Conservation (phyloP, 352 stramenopile species). For the Aphanomyces euteiches region DNA sequence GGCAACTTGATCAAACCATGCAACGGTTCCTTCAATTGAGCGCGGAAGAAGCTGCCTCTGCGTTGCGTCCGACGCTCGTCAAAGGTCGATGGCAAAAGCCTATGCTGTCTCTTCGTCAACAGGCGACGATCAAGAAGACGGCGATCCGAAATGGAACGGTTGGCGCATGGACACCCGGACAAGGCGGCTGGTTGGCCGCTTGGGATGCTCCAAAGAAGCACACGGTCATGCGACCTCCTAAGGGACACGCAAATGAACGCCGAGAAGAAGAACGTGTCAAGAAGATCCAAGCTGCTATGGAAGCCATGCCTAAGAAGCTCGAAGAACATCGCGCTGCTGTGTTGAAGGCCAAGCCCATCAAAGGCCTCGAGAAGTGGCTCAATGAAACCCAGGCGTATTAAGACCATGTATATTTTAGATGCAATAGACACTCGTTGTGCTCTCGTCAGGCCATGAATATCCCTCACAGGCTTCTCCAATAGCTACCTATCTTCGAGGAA, state of each 20-base stretch:
- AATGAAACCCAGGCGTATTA: conserved; percentile 82
- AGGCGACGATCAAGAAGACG: conserved; percentile 81
- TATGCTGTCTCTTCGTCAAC: conserved; percentile 70
- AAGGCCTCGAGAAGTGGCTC: conserved; percentile 85
- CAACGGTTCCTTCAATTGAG: conserved; percentile 73
- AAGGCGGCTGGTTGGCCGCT: conserved; percentile 74
- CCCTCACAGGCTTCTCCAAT: no score
- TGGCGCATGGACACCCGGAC: conserved; percentile 68
- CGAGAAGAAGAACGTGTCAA: conserved; percentile 83
- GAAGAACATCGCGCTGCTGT: conserved; percentile 82
- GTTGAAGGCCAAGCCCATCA: conserved; percentile 77
- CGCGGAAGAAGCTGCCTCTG: conserved; percentile 63
- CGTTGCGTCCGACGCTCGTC: conserved; percentile 73
- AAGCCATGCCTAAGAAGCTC: conserved; percentile 80
- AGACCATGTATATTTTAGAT: not conserved
- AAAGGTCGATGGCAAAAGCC: conserved; percentile 84
- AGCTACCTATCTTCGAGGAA: no score
- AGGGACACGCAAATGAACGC: conserved; percentile 74
- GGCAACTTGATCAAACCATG: conserved; percentile 34
- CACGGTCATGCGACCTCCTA: conserved; percentile 78
- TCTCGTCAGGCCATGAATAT: no score
- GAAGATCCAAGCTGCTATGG: conserved; percentile 80
- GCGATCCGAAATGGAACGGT: conserved; percentile 62
- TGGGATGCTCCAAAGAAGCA: conserved; percentile 81
- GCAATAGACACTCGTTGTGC: no score